A percentile compares a stretch with the other conserved stretches of the same genome.
Conservation (phyloP, 179 eudicot genomes). For the Carnegiea gigantea region DNA sequence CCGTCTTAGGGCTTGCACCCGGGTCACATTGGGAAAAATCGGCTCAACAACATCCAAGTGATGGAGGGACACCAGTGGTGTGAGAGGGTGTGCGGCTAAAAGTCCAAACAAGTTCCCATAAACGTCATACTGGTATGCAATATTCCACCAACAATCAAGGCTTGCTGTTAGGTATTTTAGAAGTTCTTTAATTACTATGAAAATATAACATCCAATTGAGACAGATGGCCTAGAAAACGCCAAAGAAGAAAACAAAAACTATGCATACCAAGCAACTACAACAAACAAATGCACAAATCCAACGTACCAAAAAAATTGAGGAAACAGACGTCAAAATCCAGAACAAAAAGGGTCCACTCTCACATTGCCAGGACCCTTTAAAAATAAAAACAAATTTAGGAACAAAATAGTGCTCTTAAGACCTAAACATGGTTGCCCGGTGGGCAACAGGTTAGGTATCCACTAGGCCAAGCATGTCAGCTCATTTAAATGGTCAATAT, state of each 20-base stretch:
- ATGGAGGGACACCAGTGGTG: constrained; percentile 79
- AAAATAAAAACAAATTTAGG: background rate
- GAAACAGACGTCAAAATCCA: background rate
- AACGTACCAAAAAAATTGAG: background rate
- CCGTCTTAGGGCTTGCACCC: constrained; percentile 54
- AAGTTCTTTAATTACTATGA: constrained; percentile 1
- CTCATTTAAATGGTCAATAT: too few species aligned
- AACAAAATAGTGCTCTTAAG: too few species aligned
- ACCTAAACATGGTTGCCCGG: too few species aligned
- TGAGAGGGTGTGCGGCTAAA: constrained; percentile 81
- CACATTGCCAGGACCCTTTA: background rate
- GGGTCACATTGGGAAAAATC: constrained; percentile 71
- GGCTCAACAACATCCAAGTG: constrained; percentile 94
- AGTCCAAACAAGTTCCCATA: constrained; percentile 85
- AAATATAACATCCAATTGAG: background rate
- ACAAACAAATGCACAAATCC: background rate
- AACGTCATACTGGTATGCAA: constrained; percentile 70
- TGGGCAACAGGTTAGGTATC: too few species aligned
- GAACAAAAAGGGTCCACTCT: background rate
- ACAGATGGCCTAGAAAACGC: background rate
- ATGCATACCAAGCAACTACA: background rate
- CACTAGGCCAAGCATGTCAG: too few species aligned
- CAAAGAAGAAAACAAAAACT: background rate
- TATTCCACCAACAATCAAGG: constrained; percentile 25
- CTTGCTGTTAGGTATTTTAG: constrained; percentile 10